A percentile compares a stretch with the other conserved stretches of the same genome.
These are phyloP conservation scores for Aureobasidium uvarum DNA, from an alignment of 2,329 filamentous ascomycete genomes.

Conservation along the genomic window DNA sequence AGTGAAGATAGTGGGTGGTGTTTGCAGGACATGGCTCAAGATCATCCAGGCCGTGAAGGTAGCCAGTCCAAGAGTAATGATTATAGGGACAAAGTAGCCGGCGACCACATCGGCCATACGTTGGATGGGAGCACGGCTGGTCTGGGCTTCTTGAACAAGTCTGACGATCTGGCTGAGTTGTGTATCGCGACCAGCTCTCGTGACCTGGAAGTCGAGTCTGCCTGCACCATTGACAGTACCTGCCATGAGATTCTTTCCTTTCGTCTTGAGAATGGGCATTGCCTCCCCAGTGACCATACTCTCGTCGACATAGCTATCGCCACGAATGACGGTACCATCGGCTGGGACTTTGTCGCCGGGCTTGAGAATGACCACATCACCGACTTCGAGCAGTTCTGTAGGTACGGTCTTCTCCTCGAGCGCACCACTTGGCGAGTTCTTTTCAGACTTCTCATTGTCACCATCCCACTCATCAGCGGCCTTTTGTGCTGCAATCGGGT, in stretches of 20 bases:
- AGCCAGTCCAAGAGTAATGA: slow-evolving; percentile 75
- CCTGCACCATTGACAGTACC: slow-evolving; percentile 95
- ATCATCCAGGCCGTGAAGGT: slow-evolving; percentile 96
- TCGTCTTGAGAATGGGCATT: slow-evolving; percentile 87
- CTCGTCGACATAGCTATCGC: slow-evolving; percentile 92
- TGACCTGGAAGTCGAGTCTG: slow-evolving; percentile 87
- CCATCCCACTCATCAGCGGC: slow-evolving; percentile 72
- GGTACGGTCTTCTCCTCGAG: slow-evolving; percentile 84
- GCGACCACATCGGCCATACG: slow-evolving; percentile 86
- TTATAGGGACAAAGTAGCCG: slow-evolving; percentile 89
- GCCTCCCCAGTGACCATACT: slow-evolving; percentile 99
- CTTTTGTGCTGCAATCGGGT: slow-evolving; percentile 91
- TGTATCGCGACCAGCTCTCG: slow-evolving; percentile 87
- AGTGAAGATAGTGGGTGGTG: slow-evolving; percentile 87
- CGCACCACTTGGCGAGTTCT: slow-evolving; percentile 54
- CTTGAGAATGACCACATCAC: slow-evolving; percentile 87
- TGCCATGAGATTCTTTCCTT: slow-evolving; percentile 76
- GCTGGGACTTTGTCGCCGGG: slow-evolving; percentile 97
- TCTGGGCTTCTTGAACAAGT: slow-evolving; percentile 97
- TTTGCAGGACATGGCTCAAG: slow-evolving; percentile 75
- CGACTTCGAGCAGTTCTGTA: slow-evolving; percentile 90
- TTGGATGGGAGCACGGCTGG: slow-evolving; percentile 89
- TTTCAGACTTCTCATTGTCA: slow-evolving; percentile 47
- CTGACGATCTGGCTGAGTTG: slow-evolving; percentile 98
- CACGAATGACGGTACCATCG: slow-evolving; percentile 80